phyloP scores from a whole-genome alignment of 2,329 filamentous ascomycete genomes.

The Arthrobotrys sinensis region DNA sequence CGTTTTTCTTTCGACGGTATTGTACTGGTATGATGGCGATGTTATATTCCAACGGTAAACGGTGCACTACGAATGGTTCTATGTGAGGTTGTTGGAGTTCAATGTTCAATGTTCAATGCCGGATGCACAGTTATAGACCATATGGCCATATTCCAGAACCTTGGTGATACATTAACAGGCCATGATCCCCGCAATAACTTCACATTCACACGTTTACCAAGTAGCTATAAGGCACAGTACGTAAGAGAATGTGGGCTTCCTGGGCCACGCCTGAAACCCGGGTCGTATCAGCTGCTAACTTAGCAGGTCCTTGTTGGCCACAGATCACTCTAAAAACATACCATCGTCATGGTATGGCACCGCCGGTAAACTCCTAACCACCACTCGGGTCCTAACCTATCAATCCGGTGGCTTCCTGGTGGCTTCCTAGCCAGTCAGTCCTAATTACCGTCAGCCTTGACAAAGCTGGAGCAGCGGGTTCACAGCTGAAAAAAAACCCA shows the following conservation, averaged over 20 bases:
- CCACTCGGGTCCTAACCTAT: slow-evolving; percentile 34
- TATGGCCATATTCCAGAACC: neutral
- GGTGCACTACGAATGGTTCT: neutral
- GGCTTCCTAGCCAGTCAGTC: slow-evolving; percentile 23
- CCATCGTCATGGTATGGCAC: slow-evolving; percentile 25
- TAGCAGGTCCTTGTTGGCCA: slow-evolving; percentile 19
- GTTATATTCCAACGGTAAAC: slow-evolving; percentile 1
- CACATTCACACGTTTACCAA: neutral
- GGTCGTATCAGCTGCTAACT: slow-evolving; percentile 37
- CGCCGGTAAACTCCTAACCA: slow-evolving; percentile 18
- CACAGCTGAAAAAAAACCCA: slow-evolving; percentile 30
- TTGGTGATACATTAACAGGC: slow-evolving; percentile 6
- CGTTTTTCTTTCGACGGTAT: neutral
- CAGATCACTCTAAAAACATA: slow-evolving; percentile 34
- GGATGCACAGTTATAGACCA: no score
- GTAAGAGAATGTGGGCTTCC: slow-evolving; percentile 16
- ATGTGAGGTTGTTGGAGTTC: neutral
- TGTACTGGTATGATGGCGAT: neutral
- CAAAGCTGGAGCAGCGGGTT: slow-evolving; percentile 17
- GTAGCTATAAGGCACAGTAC: slow-evolving; percentile 2
- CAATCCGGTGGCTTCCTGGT: slow-evolving; percentile 26
- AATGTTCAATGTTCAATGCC: neutral
- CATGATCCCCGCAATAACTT: slow-evolving; percentile 7
- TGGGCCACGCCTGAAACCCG: slow-evolving; percentile 26
- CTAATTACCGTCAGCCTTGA: slow-evolving; percentile 40